A percentile compares a stretch with the other conserved stretches of the same genome.
Evolutionary conservation across 768 basidiomycete genomes (phyloP).

Genomic region (Tylopilus felleus): DNA sequence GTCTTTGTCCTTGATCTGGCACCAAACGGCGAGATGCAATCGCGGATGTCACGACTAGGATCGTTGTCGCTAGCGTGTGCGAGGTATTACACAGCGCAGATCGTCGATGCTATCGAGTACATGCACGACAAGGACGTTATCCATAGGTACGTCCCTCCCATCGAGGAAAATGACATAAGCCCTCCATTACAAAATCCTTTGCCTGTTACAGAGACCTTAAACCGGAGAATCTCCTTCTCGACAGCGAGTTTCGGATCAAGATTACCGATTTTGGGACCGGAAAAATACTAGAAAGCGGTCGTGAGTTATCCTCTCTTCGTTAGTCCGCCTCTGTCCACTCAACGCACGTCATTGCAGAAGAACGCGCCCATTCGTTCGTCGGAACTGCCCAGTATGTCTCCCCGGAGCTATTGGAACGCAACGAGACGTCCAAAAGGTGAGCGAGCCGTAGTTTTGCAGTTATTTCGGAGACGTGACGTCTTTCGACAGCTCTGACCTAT

Average conservation of each 20-base stretch:
- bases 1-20: slow-evolving; percentile 80
- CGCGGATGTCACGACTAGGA: slow-evolving; percentile 71
- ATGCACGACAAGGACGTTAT: slow-evolving; percentile 91
- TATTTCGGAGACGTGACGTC: not conserved
- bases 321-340: not conserved
- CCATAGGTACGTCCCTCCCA: slow-evolving; percentile 55
- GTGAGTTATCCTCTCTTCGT: slow-evolving; percentile 35
- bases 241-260: slow-evolving; percentile 80
- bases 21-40: slow-evolving; percentile 74
- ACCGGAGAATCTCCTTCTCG: slow-evolving; percentile 89
- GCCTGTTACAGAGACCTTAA: slow-evolving; percentile 58
- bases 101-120: slow-evolving; percentile 83
- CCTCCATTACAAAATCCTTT: not conserved
- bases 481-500: slow-evolving; percentile 75
- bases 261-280: slow-evolving; percentile 98
- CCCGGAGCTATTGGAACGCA: slow-evolving; percentile 75
- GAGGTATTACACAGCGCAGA: slow-evolving; percentile 84
- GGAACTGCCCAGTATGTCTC: slow-evolving; percentile 90
- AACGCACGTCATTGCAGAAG: slow-evolving; percentile 34
- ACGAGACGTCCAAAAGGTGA: slow-evolving; percentile 76
- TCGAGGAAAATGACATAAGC: slow-evolving; percentile 10
- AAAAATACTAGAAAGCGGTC: slow-evolving; percentile 58
- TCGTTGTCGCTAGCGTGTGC: slow-evolving; percentile 78
- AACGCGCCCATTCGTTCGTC: slow-evolving; percentile 71
- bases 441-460: slow-evolving; percentile 5